Base-by-base conservation (phyloP, 2,329 filamentous ascomycete species). In the Calcarisporium arbuscula region DNA sequence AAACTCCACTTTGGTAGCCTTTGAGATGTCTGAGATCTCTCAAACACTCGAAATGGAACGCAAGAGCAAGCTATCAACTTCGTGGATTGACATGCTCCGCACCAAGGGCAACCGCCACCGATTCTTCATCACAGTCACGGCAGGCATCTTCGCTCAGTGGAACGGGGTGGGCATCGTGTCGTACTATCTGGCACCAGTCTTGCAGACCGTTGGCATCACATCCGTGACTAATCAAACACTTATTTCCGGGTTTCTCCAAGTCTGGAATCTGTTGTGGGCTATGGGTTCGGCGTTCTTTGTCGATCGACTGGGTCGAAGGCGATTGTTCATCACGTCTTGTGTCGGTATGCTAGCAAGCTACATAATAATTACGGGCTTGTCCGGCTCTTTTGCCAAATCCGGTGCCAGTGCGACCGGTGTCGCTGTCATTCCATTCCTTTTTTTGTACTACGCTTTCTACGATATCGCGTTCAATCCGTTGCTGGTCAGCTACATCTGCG, bases 361-460 rank as follows among this genome's bases (percentile, higher is more conserved):
- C 38, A 48, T 59, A 21, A 46, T 58, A 6, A 57, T 53, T 59
- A 71, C 67, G 3, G 59, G 56, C 1, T 52, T 51, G 28, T 57
- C 59, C 9, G 60, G 60, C 9, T 44, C 51, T 12, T 56, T 48
- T 20, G 36, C 45, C 12, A 39, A 49, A 12, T 46, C 46, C 38
- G 47, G 50, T 4, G 47, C 37, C 16, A 48, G 52, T 26, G 29
- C 46, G 5, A 58, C 61, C n/a, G 64, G 65, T 10, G 58, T 62
- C 34, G 64, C 58, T 5, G 64, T 69, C 12, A 64, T 74, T 32
- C 63, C 62, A 9, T 64, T 62, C 43, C 61, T 74, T 17, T 74
- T 64, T 45, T 53, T 67, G 37, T 70, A 63, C 51, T 64, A 56
- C 39, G 61, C 68, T 31, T 53, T 61, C 39, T 64, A 72, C 46